Base-by-base conservation (phyloP, 2,329 filamentous ascomycete species). In the Neocatenulostroma microsporum region DNA sequence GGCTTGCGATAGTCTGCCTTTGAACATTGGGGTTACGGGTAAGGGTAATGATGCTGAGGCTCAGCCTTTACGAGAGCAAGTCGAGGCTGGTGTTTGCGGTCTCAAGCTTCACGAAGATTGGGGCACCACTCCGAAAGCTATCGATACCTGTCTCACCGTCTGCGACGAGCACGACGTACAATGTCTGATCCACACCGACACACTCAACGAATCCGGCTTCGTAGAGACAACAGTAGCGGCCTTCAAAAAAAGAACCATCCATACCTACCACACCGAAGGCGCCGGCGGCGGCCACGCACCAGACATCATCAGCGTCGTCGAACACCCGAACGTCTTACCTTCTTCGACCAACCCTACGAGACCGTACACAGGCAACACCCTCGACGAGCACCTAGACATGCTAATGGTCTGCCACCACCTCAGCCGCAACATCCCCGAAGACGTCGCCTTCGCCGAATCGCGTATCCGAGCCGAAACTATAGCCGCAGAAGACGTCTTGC, bases 301-400 rank as follows among this genome's bases (percentile, higher is more conserved):
- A 0, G 89, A 96, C 60, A 95, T 96, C 62, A 95, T 96, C 62
- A 82, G 77, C 19, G 87, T 95, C 1, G 89, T 95, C 9, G 86
- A 93, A 61, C 81, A 88, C 53, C 64, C 76, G 31, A 91, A 96
- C 56, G 87, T 96, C 2, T 74, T 96, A 1, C 89, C 89, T 0
- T 86, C 81, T 4, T 89, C 82, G 30, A 96, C 89, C 0, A 96
- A 94, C 59, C 89, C 89, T 0, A 96, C 89, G 2, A 73, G 88
- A 2, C 89, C 89, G 1, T 95, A 80, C 62, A 96, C 89, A 2
- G 71, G 73, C 47, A 95, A 96, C 67, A 96, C 89, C 0, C 74
- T 96, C 0, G 89, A 95, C 56, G 89, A 96, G 63, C 89, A 96
- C 63, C 75, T 95, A 11, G 89, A 96, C 66, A 96, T 96, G 89